Conservation (phyloP, 2,329 filamentous ascomycete species). For the Neocatenulostroma microsporum region DNA sequence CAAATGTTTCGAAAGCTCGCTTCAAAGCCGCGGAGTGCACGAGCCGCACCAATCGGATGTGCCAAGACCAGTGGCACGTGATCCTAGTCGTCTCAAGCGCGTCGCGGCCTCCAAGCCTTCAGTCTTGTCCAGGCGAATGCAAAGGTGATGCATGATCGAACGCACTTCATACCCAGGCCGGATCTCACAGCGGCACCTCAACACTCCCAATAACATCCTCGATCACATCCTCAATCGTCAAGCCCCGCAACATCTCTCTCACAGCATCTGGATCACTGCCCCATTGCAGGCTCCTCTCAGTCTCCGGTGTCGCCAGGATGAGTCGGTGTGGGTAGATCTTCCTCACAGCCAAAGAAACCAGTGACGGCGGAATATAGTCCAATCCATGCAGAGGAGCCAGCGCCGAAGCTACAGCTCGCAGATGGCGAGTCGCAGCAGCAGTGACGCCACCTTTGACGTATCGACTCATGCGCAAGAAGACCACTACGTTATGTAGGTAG, state of each 20-base stretch:
- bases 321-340: slow-evolving; percentile 89
- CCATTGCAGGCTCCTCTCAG: slow-evolving; percentile 87
- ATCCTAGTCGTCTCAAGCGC: no score
- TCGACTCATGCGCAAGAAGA: slow-evolving; percentile 81
- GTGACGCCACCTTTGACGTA: slow-evolving; percentile 73
- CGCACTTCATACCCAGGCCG: no score
- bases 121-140: no score
- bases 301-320: slow-evolving; percentile 56
- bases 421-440: slow-evolving; percentile 68
- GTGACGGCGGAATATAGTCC: slow-evolving; percentile 72
- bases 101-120: no score
- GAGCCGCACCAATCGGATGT: no score
- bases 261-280: slow-evolving; percentile 71
- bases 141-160: no score
- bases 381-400: slow-evolving; percentile 76
- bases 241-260: slow-evolving; percentile 53
- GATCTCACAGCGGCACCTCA: slow-evolving; percentile 47
- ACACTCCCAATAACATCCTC: slow-evolving; percentile 51
- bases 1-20: no score
- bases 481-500: slow-evolving; percentile 80
- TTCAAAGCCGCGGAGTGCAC: no score
- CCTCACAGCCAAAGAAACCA: slow-evolving; percentile 71
- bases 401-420: slow-evolving; percentile 48
- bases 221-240: slow-evolving; percentile 49
- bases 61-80: no score